These are phyloP conservation scores for Brettanomyces bruxellensis DNA, from an alignment of 805 yeast species.

Conservation along the genomic window DNA sequence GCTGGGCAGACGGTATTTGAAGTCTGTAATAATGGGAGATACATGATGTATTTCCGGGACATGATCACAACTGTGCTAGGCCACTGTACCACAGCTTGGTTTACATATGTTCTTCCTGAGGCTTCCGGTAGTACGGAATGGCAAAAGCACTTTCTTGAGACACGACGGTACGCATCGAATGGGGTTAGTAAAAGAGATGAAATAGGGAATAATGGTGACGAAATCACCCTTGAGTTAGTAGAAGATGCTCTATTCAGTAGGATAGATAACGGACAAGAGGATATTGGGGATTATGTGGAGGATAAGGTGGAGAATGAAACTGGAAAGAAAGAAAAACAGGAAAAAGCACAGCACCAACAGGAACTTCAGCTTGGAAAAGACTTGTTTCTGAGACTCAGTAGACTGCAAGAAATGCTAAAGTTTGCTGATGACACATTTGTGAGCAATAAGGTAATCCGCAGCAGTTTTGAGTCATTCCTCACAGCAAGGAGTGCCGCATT, in stretches of 20 bases:
- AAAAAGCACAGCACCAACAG: no score
- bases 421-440: background rate
- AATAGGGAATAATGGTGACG: no score
- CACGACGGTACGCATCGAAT: background rate
- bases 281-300: background rate
- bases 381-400: background rate
- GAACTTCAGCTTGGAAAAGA: background rate
- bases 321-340: no score
- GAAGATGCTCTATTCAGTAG: no score
- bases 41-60: constrained; percentile 1
- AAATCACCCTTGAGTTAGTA: no score
- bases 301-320: background rate
- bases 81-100: background rate
- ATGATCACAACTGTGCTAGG: background rate
- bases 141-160: background rate
- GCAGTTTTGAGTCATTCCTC: background rate
- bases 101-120: background rate
- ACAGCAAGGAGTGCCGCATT: background rate
- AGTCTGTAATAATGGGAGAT: background rate
- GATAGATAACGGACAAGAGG: background rate
- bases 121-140: background rate
- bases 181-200: background rate
- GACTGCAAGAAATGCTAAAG: background rate
- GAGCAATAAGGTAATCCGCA: no score
- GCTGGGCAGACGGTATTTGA: background rate